A percentile compares a stretch with the other conserved stretches of the same genome.
These are phyloP conservation scores for Ganoderma leucocontextum DNA, from an alignment of 1,284 basidiomycete species.

Conservation along the genomic window DNA sequence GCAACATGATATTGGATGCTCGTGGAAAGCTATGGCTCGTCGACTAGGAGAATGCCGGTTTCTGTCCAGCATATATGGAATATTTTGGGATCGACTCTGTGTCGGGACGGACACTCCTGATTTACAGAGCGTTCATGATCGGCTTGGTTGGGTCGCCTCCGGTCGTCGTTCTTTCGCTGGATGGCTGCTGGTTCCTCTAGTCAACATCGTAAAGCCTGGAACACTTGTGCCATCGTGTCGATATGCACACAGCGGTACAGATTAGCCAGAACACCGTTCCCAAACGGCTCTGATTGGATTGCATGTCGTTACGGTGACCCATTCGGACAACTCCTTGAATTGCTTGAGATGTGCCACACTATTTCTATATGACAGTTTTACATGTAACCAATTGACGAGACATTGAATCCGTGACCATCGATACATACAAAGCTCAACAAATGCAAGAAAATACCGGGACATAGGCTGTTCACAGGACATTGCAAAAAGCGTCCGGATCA, in stretches of 20 bases:
- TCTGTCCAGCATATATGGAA: constrained; percentile 34
- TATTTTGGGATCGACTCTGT: constrained; percentile 22
- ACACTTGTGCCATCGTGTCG: background rate
- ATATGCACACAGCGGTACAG: background rate
- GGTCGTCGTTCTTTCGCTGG: constrained; percentile 8
- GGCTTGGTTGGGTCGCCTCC: constrained; percentile 15
- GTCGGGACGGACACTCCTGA: background rate
- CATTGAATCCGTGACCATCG: background rate
- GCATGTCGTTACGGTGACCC: background rate
- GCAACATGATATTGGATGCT: constrained; percentile 31
- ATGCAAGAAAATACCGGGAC: background rate
- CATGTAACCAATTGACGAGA: background rate
- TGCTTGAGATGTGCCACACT: background rate
- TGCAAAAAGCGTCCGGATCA: background rate
- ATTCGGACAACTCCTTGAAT: background rate
- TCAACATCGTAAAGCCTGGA: background rate
- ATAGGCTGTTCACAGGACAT: constrained; percentile 1
- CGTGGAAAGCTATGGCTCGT: constrained; percentile 32
- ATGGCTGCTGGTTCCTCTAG: background rate
- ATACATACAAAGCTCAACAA: background rate
- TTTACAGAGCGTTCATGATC: constrained; percentile 11
- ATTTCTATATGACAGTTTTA: no score
- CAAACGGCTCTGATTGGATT: background rate
- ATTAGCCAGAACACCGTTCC: background rate
- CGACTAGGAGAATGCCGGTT: constrained; percentile 34